phyloP scores from a whole-genome alignment of 2,329 filamentous ascomycete genomes.

The Coniochaeta sp. region DNA sequence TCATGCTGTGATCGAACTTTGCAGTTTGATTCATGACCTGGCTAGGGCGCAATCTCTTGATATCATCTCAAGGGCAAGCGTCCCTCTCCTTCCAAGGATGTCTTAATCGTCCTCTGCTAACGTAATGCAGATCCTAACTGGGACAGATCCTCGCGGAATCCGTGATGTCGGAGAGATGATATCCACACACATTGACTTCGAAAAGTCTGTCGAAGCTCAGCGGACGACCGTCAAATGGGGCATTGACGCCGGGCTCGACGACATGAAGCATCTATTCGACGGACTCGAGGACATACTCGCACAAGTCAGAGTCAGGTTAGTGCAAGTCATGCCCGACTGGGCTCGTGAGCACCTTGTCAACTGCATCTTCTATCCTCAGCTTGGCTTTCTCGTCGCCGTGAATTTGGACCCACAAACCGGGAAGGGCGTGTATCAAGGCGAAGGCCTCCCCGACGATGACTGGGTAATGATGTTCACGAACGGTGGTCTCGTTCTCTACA shows the following conservation, averaged over 20 bases:
- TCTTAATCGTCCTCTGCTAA: not conserved
- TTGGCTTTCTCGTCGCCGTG: conserved; percentile 81
- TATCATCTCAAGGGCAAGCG: conserved; percentile 44
- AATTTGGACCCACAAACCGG: conserved; percentile 51
- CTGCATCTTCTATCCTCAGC: conserved; percentile 84
- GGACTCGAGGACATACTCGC: conserved; percentile 69
- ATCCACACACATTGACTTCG: conserved; percentile 70
- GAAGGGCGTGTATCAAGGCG: conserved; percentile 55
- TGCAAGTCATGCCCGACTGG: conserved; percentile 53
- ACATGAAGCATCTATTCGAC: conserved; percentile 68
- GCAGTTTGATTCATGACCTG: conserved; percentile 53
- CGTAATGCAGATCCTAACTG: not conserved
- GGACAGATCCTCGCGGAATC: conserved; percentile 37
- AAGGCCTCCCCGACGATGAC: conserved; percentile 40
- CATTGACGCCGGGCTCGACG: conserved; percentile 67
- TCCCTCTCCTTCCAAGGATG: not conserved
- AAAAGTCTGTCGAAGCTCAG: conserved; percentile 61
- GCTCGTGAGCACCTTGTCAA: conserved; percentile 50
- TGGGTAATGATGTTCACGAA: conserved; percentile 79
- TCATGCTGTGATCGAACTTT: conserved; percentile 61
- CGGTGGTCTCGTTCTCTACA: conserved; percentile 71
- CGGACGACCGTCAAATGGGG: conserved; percentile 67
- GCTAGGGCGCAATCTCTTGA: conserved; percentile 41
- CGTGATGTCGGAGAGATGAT: conserved; percentile 64
- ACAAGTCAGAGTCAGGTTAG: conserved; percentile 57